Evolutionary conservation across 73 alveolate species (phyloP).

Genomic region (Effrenium voratum): DNA sequence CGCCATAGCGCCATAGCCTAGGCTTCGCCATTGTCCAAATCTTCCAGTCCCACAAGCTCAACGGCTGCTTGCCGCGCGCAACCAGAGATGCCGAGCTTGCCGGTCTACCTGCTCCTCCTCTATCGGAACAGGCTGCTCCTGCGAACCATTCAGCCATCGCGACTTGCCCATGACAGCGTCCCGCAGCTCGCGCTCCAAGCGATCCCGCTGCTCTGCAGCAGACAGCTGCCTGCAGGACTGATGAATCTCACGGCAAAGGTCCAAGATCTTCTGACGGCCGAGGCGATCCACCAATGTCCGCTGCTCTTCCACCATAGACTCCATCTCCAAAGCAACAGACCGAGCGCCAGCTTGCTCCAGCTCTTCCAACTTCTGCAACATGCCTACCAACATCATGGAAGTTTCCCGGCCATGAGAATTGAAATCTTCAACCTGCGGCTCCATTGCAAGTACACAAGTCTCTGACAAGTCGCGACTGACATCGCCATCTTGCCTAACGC

Average conservation of each 20-base stretch:
- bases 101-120: too few relatives aligned
- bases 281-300: background rate
- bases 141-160: too few relatives aligned
- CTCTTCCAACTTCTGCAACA: constrained; percentile 39
- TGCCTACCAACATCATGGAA: background rate
- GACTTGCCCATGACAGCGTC: too few relatives aligned
- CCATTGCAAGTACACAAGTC: background rate
- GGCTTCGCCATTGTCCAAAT: constrained; percentile 50
- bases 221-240: too few relatives aligned
- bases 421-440: background rate
- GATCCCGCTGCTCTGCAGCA: too few relatives aligned
- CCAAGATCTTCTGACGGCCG: background rate
- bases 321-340: background rate
- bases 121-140: too few relatives aligned
- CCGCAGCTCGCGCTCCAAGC: too few relatives aligned
- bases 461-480: too few relatives aligned
- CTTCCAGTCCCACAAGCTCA: constrained; percentile 32
- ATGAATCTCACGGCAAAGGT: background rate
- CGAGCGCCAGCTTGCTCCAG: constrained; percentile 19
- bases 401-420: background rate
- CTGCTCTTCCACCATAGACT: background rate
- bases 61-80: constrained; percentile 25
- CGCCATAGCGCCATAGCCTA: constrained; percentile 34
- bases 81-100: background rate
- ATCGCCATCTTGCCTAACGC: background rate